These are phyloP conservation scores for Gorgonomyces haynaldii DNA, from an alignment of 192 early-diverging fungal genomes.

Conservation along the genomic window DNA sequence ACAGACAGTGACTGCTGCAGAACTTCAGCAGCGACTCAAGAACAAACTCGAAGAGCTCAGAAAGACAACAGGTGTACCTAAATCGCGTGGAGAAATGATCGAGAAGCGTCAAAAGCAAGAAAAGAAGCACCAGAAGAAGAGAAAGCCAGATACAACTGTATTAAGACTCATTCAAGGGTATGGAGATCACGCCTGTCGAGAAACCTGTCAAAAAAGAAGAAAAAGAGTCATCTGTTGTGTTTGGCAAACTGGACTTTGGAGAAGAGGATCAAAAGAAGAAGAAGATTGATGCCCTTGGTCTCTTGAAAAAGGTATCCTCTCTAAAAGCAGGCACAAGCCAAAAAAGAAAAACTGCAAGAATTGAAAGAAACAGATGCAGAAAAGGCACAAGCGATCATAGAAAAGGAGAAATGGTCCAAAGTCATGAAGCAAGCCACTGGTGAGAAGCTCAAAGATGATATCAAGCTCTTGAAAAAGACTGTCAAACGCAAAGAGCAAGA, in stretches of 20 bases:
- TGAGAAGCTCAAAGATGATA: constrained; percentile 86
- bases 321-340: constrained; percentile 40
- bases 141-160: constrained; percentile 49
- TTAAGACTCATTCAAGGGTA: too few species aligned
- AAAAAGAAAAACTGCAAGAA: constrained; percentile 64
- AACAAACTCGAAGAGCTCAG: constrained; percentile 48
- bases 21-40: constrained; percentile 46
- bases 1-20: neutral
- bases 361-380: constrained; percentile 50
- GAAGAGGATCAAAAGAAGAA: constrained; percentile 49
- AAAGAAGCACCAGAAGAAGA: constrained; percentile 27
- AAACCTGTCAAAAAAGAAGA: constrained; percentile 33
- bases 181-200: neutral
- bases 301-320: constrained; percentile 42
- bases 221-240: too few species aligned
- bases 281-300: constrained; percentile 48
- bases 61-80: constrained; percentile 47
- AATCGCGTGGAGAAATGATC: neutral
- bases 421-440: constrained; percentile 68
- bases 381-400: constrained; percentile 52
- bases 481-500: constrained; percentile 70
- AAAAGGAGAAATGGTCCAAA: constrained; percentile 75
- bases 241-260: constrained; percentile 58
- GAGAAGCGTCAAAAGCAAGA: neutral
- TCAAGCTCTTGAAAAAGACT: constrained; percentile 80